These are phyloP conservation scores for Peniophora sp. DNA, from an alignment of 1,284 basidiomycete genomes.

Conservation along the genomic window DNA sequence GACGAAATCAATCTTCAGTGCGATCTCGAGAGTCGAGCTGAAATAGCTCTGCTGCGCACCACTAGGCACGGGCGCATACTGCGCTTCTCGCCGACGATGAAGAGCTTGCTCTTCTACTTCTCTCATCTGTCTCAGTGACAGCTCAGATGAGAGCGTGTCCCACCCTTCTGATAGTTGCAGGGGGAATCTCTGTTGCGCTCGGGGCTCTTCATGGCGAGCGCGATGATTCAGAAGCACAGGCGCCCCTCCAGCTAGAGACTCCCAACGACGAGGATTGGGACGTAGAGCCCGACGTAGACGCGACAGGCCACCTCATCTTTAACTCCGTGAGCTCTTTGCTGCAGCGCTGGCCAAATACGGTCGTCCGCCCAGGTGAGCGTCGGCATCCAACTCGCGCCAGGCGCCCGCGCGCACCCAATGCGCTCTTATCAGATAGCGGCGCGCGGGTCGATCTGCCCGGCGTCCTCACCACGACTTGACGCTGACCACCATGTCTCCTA, in stretches of 20 bases:
- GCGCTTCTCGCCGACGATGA: too few relatives aligned
- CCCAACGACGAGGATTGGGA: background rate
- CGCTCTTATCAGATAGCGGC: background rate
- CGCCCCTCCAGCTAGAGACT: background rate
- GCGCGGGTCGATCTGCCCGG: background rate
- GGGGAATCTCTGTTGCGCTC: too few relatives aligned
- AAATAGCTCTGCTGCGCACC: too few relatives aligned
- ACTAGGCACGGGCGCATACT: too few relatives aligned
- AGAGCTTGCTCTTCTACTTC: too few relatives aligned
- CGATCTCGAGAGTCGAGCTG: too few relatives aligned
- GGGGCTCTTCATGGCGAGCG: too few relatives aligned
- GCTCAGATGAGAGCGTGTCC: too few relatives aligned
- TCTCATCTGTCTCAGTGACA: too few relatives aligned
- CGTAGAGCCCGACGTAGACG: background rate
- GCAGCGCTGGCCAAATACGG: conserved; percentile 3
- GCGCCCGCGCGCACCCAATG: background rate
- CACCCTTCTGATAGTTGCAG: too few relatives aligned
- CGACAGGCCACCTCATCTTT: conserved; percentile 3
- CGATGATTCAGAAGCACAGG: background rate
- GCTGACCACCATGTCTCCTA: background rate
- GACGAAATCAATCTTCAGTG: too few relatives aligned
- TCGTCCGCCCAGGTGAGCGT: background rate
- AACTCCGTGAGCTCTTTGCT: conserved; percentile 2
- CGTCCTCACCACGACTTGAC: background rate
- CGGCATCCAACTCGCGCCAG: background rate